phyloP scores from a whole-genome alignment of 2,329 filamentous ascomycete genomes.

The Byssochlamys sp. region DNA sequence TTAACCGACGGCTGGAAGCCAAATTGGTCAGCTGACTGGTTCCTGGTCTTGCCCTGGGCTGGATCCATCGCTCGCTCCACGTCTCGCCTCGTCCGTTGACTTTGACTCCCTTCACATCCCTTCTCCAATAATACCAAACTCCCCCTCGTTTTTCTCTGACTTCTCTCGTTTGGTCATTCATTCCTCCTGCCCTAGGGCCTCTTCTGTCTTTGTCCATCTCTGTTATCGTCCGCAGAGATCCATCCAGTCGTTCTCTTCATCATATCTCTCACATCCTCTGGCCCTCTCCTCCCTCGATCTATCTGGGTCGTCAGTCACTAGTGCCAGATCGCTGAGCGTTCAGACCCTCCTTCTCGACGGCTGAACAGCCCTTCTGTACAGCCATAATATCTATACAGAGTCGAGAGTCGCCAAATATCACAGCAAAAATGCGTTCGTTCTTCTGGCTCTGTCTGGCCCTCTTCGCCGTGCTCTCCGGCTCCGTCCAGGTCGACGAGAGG shows the following conservation, averaged over 20 bases:
- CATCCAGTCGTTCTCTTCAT: background rate
- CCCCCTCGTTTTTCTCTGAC: background rate
- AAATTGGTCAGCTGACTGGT: background rate
- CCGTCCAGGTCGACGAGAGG: conserved; percentile 18
- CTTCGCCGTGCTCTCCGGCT: conserved; percentile 15
- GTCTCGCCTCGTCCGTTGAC: background rate
- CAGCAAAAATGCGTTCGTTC: conserved; percentile 12
- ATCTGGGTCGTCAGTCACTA: background rate
- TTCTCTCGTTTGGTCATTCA: background rate
- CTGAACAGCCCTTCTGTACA: background rate
- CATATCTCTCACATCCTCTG: background rate
- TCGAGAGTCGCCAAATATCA: background rate
- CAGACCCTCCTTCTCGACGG: background rate
- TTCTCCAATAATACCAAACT: background rate
- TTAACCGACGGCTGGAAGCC: background rate
- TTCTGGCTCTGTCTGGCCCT: conserved; percentile 25
- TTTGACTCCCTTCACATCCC: background rate
- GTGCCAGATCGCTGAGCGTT: background rate
- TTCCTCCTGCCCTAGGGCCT: background rate
- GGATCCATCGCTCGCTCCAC: background rate
- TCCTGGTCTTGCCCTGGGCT: background rate
- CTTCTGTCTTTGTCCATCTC: background rate
- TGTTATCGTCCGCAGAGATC: background rate
- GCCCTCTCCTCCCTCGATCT: background rate
- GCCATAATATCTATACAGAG: too few relatives aligned